Conservation (phyloP, 2,329 filamentous ascomycete genomes). For the Cladobotryum protrusum region DNA sequence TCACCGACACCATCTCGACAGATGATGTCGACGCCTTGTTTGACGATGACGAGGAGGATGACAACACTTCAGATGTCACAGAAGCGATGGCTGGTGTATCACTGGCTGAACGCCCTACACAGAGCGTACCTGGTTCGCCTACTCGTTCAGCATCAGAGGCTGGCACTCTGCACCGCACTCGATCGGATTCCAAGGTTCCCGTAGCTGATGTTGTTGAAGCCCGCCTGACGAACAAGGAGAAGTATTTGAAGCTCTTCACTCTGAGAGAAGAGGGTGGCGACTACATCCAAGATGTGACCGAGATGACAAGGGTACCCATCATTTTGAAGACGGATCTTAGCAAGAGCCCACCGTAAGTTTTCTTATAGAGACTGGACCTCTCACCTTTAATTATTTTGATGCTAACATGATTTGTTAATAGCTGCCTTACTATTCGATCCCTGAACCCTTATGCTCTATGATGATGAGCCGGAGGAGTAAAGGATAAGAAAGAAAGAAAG, state of each 20-base stretch:
- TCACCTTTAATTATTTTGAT: background rate
- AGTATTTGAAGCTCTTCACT: conserved; percentile 85
- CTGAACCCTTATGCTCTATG: conserved; percentile 70
- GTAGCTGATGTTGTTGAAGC: conserved; percentile 68
- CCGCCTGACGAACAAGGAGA: conserved; percentile 88
- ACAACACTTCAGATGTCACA: conserved; percentile 81
- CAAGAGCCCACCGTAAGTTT: conserved; percentile 97
- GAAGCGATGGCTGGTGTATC: conserved; percentile 89
- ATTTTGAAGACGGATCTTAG: conserved; percentile 96
- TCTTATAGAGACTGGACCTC: too few relatives aligned
- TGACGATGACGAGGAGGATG: conserved; percentile 78
- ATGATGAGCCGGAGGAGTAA: background rate
- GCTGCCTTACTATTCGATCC: conserved; percentile 77
- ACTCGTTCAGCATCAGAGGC: conserved; percentile 64
- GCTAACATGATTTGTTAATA: conserved; percentile 30
- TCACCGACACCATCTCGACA: conserved; percentile 88
- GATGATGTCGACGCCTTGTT: conserved; percentile 95
- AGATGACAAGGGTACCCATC: conserved; percentile 96
- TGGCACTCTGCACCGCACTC: conserved; percentile 73
- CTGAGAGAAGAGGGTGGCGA: conserved; percentile 88
- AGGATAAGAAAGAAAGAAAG: background rate
- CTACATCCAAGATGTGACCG: conserved; percentile 95
- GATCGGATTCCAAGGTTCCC: conserved; percentile 88
- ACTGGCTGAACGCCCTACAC: conserved; percentile 79
- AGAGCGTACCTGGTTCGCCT: conserved; percentile 91